Evolutionary conservation across 2,329 filamentous ascomycete genomes (phyloP).

Genomic region (Colletotrichum scovillei): DNA sequence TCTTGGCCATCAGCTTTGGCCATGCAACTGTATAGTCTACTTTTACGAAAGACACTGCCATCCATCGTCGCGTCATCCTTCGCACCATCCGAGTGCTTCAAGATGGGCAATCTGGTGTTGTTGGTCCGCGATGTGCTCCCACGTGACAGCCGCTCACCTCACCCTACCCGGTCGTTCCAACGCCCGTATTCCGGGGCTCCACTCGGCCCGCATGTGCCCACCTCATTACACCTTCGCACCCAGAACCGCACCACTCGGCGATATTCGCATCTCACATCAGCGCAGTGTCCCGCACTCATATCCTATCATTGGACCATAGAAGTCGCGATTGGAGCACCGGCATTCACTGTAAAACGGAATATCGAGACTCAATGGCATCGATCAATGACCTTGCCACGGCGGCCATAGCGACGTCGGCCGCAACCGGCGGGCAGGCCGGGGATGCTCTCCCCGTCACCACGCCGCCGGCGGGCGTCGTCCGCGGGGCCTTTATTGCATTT

Average conservation of each 20-base stretch:
- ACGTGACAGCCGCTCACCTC: conserved; percentile 20
- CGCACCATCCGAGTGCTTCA: background rate
- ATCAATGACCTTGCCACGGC: conserved; percentile 63
- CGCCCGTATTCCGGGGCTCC: conserved; percentile 8
- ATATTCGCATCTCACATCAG: background rate
- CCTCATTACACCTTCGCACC: background rate
- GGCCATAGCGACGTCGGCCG: conserved; percentile 55
- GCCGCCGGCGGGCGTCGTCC: conserved; percentile 42
- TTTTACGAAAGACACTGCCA: background rate
- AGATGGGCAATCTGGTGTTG: background rate
- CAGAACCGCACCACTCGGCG: background rate
- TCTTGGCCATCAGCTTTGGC: background rate
- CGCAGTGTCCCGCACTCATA: background rate
- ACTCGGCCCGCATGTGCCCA: conserved; percentile 13
- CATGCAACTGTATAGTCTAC: background rate
- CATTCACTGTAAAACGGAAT: background rate
- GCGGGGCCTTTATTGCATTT: conserved; percentile 83
- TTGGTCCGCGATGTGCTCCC: background rate
- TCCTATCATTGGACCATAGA: background rate
- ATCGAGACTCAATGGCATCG: conserved; percentile 50
- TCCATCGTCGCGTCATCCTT: background rate
- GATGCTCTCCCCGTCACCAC: background rate
- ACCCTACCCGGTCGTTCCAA: background rate
- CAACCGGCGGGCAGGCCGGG: conserved; percentile 1
- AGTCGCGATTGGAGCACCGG: background rate